Conservation (phyloP, 75 land plant genomes). For the Selaginella moellendorffii region DNA sequence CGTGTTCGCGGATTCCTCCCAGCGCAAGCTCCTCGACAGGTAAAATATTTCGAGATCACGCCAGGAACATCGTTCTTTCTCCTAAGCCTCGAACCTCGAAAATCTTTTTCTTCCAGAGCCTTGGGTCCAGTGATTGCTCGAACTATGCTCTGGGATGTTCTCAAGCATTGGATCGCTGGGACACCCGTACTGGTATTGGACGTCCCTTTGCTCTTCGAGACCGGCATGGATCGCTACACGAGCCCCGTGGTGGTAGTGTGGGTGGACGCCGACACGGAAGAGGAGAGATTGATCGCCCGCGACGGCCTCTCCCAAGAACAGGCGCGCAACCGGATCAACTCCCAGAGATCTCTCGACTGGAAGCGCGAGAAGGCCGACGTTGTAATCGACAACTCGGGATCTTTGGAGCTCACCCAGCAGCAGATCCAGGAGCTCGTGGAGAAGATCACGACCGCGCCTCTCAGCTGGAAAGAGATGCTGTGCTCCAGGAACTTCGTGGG, state of each 20-base stretch:
- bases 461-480: constrained; percentile 50
- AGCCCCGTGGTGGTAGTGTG: constrained; percentile 75
- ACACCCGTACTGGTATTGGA: constrained; percentile 55
- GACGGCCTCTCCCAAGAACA: constrained; percentile 56
- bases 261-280: constrained; percentile 82
- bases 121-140: constrained; percentile 59
- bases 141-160: constrained; percentile 51
- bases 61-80: neutral
- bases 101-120: constrained; percentile 32
- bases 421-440: constrained; percentile 32
- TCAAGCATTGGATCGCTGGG: constrained; percentile 79
- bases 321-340: constrained; percentile 50
- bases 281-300: constrained; percentile 53
- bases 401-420: constrained; percentile 52
- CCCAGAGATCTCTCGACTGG: constrained; percentile 58
- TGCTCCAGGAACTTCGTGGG: constrained; percentile 31
- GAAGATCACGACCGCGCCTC: constrained; percentile 35
- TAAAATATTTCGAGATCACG: no score
- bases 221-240: constrained; percentile 61
- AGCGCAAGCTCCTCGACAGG: constrained; percentile 65
- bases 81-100: neutral
- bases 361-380: constrained; percentile 63
- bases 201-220: constrained; percentile 79
- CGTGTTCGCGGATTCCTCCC: constrained; percentile 65
- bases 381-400: constrained; percentile 70